A percentile compares a stretch with the other conserved stretches of the same genome.
Evolutionary conservation across 176 grass and related monocot genomes (phyloP).

Genomic region (Bolboschoenus planiculmis): DNA sequence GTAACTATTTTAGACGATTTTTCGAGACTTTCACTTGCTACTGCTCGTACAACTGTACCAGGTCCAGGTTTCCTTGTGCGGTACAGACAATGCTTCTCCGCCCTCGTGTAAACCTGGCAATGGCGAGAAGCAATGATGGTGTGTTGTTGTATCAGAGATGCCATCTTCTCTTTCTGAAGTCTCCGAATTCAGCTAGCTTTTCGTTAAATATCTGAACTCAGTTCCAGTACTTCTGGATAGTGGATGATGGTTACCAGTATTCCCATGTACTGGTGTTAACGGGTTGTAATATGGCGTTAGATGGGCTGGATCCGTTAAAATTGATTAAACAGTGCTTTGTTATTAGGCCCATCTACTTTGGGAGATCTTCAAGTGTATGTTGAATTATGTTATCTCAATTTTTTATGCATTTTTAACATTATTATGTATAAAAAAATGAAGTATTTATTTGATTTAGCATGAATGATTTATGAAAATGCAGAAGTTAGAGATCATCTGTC

Average conservation of each 20-base stretch:
- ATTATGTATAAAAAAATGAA: no score
- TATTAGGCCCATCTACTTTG: background rate
- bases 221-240: background rate
- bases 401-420: no score
- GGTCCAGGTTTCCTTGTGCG: background rate
- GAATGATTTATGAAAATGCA: no score
- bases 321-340: background rate
- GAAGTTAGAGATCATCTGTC: no score
- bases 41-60: background rate
- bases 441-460: no score
- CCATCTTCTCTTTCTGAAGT: background rate
- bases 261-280: background rate
- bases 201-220: background rate
- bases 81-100: slow-evolving; percentile 5
- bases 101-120: background rate
- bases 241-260: background rate
- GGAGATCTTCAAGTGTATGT: no score
- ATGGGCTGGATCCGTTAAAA: background rate
- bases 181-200: background rate
- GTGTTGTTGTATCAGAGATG: background rate
- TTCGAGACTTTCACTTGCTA: background rate
- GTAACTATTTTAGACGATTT: background rate
- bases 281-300: background rate
- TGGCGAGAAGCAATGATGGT: background rate
- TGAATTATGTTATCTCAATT: no score